phyloP scores from a whole-genome alignment of 176 grass and related monocot species.

The Zoysia pacifica region DNA sequence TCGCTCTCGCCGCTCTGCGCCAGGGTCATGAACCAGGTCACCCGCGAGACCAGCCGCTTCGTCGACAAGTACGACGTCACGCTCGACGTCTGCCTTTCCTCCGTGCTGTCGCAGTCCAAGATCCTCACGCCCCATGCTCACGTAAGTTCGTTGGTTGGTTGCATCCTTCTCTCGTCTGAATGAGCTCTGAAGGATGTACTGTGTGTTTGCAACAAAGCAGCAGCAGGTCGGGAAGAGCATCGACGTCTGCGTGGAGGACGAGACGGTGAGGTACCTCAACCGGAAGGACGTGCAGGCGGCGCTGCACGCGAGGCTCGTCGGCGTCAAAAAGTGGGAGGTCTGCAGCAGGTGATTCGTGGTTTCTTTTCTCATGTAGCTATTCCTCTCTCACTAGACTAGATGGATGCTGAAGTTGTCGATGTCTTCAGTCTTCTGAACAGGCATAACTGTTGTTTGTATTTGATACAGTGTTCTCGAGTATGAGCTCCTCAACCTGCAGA shows the following conservation, averaged over 20 bases:
- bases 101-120: slow-evolving; percentile 85
- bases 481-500: slow-evolving; percentile 87
- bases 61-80: slow-evolving; percentile 99
- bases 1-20: slow-evolving; percentile 68
- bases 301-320: slow-evolving; percentile 69
- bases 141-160: too few relatives aligned
- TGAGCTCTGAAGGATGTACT: too few relatives aligned
- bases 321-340: slow-evolving; percentile 75
- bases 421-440: not conserved
- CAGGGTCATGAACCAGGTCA: slow-evolving; percentile 95
- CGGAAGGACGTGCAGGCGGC: slow-evolving; percentile 79
- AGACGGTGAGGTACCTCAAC: slow-evolving; percentile 93
- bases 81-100: slow-evolving; percentile 86
- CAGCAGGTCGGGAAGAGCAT: slow-evolving; percentile 66
- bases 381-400: not conserved
- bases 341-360: slow-evolving; percentile 67
- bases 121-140: slow-evolving; percentile 66
- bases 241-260: slow-evolving; percentile 95
- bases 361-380: not conserved
- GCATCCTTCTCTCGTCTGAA: too few relatives aligned
- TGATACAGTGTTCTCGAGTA: slow-evolving; percentile 84
- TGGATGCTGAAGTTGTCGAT: not conserved
- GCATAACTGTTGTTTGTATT: not conserved
- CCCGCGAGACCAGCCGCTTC: slow-evolving; percentile 87
- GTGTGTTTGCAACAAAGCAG: not conserved